These are phyloP conservation scores for Diutina ranongensis DNA, from an alignment of 1,139 yeast species.

Conservation along the genomic window DNA sequence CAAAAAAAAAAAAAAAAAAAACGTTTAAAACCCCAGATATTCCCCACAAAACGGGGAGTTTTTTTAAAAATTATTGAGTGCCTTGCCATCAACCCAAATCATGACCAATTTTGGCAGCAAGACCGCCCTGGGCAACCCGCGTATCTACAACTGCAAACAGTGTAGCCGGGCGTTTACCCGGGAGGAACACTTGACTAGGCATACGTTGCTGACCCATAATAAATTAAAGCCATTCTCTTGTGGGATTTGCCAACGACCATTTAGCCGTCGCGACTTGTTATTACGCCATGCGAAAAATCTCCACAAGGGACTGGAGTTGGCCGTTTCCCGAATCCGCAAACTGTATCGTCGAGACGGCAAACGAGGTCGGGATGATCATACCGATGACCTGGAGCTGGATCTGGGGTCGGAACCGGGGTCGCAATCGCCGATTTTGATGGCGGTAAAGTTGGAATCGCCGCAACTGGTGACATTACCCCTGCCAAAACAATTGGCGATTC, in stretches of 20 bases:
- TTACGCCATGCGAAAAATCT: slow-evolving; percentile 23
- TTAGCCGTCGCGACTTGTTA: slow-evolving; percentile 20
- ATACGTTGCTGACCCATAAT: slow-evolving; percentile 33
- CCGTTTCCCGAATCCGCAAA: slow-evolving; percentile 34
- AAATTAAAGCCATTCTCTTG: slow-evolving; percentile 33
- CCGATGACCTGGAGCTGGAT: slow-evolving; percentile 4
- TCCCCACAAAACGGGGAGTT: no score
- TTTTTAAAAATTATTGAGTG: no score
- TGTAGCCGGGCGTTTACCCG: slow-evolving; percentile 37
- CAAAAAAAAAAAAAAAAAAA: background rate
- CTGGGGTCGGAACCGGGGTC: slow-evolving; percentile 1
- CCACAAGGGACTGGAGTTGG: slow-evolving; percentile 24
- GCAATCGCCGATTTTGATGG: background rate
- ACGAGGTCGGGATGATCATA: background rate
- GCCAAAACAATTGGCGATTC: slow-evolving; percentile 9
- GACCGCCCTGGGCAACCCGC: slow-evolving; percentile 34
- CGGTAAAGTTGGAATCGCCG: slow-evolving; percentile 4
- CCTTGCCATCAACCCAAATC: background rate
- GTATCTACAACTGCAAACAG: slow-evolving; percentile 31
- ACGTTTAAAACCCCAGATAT: slow-evolving; percentile 6
- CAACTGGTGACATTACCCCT: slow-evolving; percentile 5
- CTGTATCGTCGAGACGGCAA: slow-evolving; percentile 15
- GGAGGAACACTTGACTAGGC: slow-evolving; percentile 37
- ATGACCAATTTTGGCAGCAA: slow-evolving; percentile 20
- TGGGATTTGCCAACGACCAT: slow-evolving; percentile 21